Conservation (phyloP, 2,329 filamentous ascomycete genomes). For the Tolypocladium pustulatum region DNA sequence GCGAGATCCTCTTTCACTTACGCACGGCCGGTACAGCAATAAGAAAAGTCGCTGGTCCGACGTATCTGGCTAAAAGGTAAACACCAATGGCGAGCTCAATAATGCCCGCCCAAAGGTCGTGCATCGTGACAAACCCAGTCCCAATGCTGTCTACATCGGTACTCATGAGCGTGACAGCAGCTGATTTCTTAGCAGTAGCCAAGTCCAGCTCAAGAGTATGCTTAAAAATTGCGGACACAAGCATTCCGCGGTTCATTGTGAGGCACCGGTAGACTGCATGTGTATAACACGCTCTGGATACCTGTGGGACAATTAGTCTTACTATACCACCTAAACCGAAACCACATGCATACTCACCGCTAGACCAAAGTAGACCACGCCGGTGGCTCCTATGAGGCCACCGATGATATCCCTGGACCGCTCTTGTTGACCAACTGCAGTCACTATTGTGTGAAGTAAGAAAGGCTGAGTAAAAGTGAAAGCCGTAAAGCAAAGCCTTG, state of each 20-base stretch:
- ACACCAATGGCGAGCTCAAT: conserved; percentile 10
- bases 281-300: conserved; percentile 12
- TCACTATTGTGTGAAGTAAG: conserved; percentile 20
- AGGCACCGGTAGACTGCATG: conserved; percentile 20
- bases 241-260: conserved; percentile 18
- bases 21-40: conserved; percentile 59
- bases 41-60: conserved; percentile 4
- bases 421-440: conserved; percentile 13
- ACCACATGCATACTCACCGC: conserved; percentile 15
- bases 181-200: conserved; percentile 17
- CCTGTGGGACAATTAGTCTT: conserved; percentile 4
- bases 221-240: conserved; percentile 35
- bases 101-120: conserved; percentile 23
- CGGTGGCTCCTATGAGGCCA: conserved; percentile 26
- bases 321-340: neutral
- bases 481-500: conserved; percentile 16
- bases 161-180: conserved; percentile 32
- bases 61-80: conserved; percentile 3
- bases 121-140: conserved; percentile 11
- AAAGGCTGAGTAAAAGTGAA: conserved; percentile 30
- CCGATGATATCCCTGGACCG: conserved; percentile 12
- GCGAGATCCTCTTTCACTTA: neutral
- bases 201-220: conserved; percentile 24
- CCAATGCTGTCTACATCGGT: conserved; percentile 29
- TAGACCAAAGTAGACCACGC: conserved; percentile 28